These are phyloP conservation scores for Aspergillus asperescens DNA, from an alignment of 495 filamentous ascomycete genomes.

Conservation along the genomic window DNA sequence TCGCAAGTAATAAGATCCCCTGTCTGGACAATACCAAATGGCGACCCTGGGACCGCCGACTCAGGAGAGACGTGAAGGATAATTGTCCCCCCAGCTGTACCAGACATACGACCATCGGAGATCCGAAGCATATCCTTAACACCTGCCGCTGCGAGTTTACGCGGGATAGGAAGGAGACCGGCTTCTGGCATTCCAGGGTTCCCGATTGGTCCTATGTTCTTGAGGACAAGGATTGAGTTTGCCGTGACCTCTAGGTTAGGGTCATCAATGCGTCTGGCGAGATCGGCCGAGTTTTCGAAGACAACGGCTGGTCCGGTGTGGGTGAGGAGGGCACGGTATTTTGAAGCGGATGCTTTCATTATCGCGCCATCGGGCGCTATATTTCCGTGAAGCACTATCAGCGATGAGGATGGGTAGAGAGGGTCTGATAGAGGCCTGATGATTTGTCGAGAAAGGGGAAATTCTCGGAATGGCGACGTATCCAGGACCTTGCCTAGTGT, in stretches of 20 bases:
- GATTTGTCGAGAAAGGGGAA: slow-evolving; percentile 38
- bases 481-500: slow-evolving; percentile 55
- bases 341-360: slow-evolving; percentile 60
- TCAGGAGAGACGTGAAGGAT: slow-evolving; percentile 62
- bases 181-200: slow-evolving; percentile 68
- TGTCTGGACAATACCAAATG: slow-evolving; percentile 54
- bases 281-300: slow-evolving; percentile 51
- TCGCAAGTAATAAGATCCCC: slow-evolving; percentile 55
- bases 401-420: slow-evolving; percentile 49
- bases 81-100: slow-evolving; percentile 65
- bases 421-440: slow-evolving; percentile 50
- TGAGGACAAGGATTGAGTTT: slow-evolving; percentile 54
- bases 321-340: slow-evolving; percentile 42
- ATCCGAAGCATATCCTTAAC: slow-evolving; percentile 62
- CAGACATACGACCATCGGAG: slow-evolving; percentile 63
- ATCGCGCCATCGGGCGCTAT: slow-evolving; percentile 54
- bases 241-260: slow-evolving; percentile 46
- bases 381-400: slow-evolving; percentile 53
- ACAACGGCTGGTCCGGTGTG: slow-evolving; percentile 56
- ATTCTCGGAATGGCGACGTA: slow-evolving; percentile 36
- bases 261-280: slow-evolving; percentile 54
- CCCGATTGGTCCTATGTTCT: slow-evolving; percentile 58
- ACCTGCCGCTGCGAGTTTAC: slow-evolving; percentile 53
- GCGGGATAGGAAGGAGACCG: slow-evolving; percentile 48
- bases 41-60: slow-evolving; percentile 49